Percentiles rank a stretch among this genome's conserved stretches.
Conservation (phyloP, 2,329 filamentous ascomycete species). For the Scorias spongiosa region DNA sequence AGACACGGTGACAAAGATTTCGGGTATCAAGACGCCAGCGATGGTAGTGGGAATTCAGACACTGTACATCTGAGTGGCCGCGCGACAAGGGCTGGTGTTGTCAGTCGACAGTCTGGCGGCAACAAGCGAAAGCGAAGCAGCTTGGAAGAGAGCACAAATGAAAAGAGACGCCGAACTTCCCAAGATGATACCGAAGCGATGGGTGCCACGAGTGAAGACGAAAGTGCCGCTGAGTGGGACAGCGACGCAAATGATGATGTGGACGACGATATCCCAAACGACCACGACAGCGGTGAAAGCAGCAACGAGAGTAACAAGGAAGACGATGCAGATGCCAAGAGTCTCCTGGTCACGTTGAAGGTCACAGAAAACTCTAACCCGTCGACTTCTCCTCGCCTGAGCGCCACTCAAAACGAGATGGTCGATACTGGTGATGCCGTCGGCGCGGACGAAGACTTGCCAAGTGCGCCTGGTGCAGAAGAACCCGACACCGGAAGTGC, state of each 20-base stretch:
- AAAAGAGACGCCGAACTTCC: neutral
- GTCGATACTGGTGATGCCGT: too few species aligned
- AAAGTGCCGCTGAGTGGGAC: conserved; percentile 52
- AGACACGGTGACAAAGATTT: conserved; percentile 22
- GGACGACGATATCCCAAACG: conserved; percentile 28
- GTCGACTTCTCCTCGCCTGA: neutral
- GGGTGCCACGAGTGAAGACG: conserved; percentile 48
- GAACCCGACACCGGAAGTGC: too few species aligned
- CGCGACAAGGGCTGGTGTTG: conserved; percentile 13
- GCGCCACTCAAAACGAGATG: too few species aligned
- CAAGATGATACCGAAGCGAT: conserved; percentile 20
- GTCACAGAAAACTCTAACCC: conserved; percentile 2
- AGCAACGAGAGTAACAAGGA: conserved; percentile 24
- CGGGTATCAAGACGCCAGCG: conserved; percentile 11
- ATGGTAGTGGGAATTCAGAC: conserved; percentile 31
- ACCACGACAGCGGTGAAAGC: conserved; percentile 18
- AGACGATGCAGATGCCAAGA: conserved; percentile 29
- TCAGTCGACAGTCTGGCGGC: conserved; percentile 13
- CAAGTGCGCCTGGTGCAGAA: too few species aligned
- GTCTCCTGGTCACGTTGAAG: conserved; percentile 59
- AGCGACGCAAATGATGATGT: conserved; percentile 57
- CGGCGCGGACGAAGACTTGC: too few species aligned
- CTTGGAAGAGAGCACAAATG: conserved; percentile 5
- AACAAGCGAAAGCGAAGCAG: conserved; percentile 32
- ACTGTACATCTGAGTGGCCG: conserved; percentile 26